Evolutionary conservation across 495 filamentous ascomycete species (phyloP).

Genomic region (Hypoxylon lienhwacheense): DNA sequence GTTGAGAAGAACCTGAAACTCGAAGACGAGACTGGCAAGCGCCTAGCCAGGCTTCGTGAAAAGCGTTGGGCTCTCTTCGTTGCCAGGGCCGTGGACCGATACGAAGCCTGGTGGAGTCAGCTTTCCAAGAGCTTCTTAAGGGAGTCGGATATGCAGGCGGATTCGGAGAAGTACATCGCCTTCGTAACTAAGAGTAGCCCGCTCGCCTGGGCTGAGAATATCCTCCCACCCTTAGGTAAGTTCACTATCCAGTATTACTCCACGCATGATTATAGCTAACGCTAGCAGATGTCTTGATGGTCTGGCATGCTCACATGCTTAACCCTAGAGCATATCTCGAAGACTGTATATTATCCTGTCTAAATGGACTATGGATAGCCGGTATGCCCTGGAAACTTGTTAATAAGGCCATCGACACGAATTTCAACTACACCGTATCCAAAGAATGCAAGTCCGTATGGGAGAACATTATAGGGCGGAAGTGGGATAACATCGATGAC

Average conservation of each 20-base stretch:
- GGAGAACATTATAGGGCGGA: slow-evolving; percentile 50
- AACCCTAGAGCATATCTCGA: slow-evolving; percentile 79
- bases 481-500: slow-evolving; percentile 64
- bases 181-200: slow-evolving; percentile 27
- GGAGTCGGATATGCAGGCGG: slow-evolving; percentile 37
- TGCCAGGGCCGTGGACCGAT: slow-evolving; percentile 71
- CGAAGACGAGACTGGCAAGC: slow-evolving; percentile 30
- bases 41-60: slow-evolving; percentile 62
- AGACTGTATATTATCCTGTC: slow-evolving; percentile 67
- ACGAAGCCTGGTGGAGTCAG: slow-evolving; percentile 68
- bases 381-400: slow-evolving; percentile 74
- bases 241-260: background rate
- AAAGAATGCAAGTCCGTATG: slow-evolving; percentile 50
- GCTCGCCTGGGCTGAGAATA: slow-evolving; percentile 37
- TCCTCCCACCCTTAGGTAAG: slow-evolving; percentile 48
- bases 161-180: slow-evolving; percentile 16
- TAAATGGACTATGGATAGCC: slow-evolving; percentile 61
- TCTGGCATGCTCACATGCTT: slow-evolving; percentile 86
- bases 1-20: slow-evolving; percentile 20
- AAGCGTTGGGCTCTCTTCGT: slow-evolving; percentile 82
- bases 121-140: slow-evolving; percentile 38
- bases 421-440: slow-evolving; percentile 63
- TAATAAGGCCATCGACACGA: slow-evolving; percentile 64
- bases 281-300: slow-evolving; percentile 75
- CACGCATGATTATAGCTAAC: slow-evolving; percentile 12